These are phyloP conservation scores for Ilex paraguariensis DNA, from an alignment of 305 asterid species.

Conservation along the genomic window DNA sequence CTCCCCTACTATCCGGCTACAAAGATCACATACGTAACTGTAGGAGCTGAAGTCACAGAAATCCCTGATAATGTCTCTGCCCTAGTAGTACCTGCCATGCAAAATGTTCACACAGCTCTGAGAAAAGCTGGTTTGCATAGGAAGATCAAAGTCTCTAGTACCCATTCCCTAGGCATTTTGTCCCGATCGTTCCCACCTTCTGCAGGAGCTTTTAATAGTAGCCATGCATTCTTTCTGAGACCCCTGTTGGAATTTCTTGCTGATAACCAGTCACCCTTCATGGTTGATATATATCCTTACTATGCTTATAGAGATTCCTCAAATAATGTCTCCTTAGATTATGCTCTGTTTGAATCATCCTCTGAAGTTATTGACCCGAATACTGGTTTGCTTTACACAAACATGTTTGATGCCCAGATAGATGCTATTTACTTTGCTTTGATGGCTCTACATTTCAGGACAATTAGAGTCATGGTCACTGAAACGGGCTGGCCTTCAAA, in stretches of 20 bases:
- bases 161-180: constrained; percentile 81
- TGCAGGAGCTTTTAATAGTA: constrained; percentile 88
- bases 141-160: constrained; percentile 77
- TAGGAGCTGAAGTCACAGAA: constrained; percentile 93
- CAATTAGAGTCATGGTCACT: constrained; percentile 75
- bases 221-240: constrained; percentile 55
- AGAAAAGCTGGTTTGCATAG: constrained; percentile 63
- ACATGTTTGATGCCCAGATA: constrained; percentile 90
- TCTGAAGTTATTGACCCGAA: constrained; percentile 93
- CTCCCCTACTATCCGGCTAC: constrained; percentile 92
- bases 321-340: constrained; percentile 76
- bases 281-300: constrained; percentile 86
- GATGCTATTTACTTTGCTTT: constrained; percentile 88
- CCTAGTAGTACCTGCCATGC: constrained; percentile 76
- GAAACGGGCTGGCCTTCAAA: constrained; percentile 99
- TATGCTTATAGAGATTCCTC: constrained; percentile 86
- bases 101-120: constrained; percentile 55
- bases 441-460: constrained; percentile 62
- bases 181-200: constrained; percentile 96
- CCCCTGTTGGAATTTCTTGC: constrained; percentile 87
- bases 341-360: constrained; percentile 84
- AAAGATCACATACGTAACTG: constrained; percentile 65
- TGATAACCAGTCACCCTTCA: constrained; percentile 79
- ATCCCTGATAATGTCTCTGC: constrained; percentile 64
- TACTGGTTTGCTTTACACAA: constrained; percentile 82